These are phyloP conservation scores for Puya raimondii DNA, from an alignment of 176 grass and related monocot species.

Conservation along the genomic window DNA sequence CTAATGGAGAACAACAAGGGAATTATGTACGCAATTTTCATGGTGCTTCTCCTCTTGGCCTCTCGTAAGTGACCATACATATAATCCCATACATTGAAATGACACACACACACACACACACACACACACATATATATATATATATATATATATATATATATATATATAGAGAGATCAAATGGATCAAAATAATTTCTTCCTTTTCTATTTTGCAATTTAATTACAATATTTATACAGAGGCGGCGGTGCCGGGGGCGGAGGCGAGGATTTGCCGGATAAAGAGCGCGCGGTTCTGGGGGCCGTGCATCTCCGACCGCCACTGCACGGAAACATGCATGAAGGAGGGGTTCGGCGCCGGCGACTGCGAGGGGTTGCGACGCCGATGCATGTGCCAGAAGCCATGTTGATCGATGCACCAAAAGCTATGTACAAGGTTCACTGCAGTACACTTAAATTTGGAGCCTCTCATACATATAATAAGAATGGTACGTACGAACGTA, in stretches of 20 bases:
- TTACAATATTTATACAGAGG: neutral
- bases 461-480: too few relatives aligned
- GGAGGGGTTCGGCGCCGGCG: neutral
- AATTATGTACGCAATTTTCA: neutral
- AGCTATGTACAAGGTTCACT: too few relatives aligned
- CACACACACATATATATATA: too few relatives aligned
- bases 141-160: neutral
- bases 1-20: neutral
- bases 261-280: slow-evolving; percentile 2
- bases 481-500: too few relatives aligned
- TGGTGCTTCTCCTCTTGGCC: neutral
- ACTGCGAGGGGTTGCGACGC: neutral
- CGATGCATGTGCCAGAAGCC: slow-evolving; percentile 4
- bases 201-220: neutral
- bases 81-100: neutral
- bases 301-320: neutral
- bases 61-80: neutral
- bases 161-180: neutral
- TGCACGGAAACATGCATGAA: neutral
- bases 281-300: neutral
- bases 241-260: neutral
- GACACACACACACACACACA: too few relatives aligned
- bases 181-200: neutral
- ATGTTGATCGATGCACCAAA: neutral
- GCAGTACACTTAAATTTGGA: too few relatives aligned